Percentiles rank a stretch among this genome's conserved stretches.
These are phyloP conservation scores for Suhomyces vadensis DNA, from an alignment of 805 yeast genomes.

Conservation along the genomic window DNA sequence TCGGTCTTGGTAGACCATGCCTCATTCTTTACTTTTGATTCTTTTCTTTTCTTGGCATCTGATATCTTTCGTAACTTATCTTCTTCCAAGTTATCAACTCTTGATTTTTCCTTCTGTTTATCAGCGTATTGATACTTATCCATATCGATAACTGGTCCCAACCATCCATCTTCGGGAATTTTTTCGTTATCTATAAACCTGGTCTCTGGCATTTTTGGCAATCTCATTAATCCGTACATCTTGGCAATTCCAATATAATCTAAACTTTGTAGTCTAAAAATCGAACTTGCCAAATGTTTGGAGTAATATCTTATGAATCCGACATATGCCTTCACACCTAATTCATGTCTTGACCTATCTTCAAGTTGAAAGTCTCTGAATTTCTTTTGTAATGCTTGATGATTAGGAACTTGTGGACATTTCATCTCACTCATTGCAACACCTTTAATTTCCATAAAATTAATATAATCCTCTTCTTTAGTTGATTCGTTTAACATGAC, in stretches of 20 bases:
- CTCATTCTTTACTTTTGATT: conserved; percentile 52
- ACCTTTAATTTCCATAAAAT: conserved; percentile 70
- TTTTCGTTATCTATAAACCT: conserved; percentile 46
- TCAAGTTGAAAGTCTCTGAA: conserved; percentile 56
- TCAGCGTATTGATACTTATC: conserved; percentile 68
- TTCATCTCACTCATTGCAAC: conserved; percentile 50
- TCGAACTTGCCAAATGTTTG: conserved; percentile 85
- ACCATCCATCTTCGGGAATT: conserved; percentile 76
- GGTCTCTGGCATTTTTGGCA: conserved; percentile 95
- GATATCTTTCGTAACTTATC: conserved; percentile 38
- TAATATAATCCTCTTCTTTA: conserved; percentile 81
- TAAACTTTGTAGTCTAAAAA: conserved; percentile 70
- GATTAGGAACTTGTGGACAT: conserved; percentile 25
- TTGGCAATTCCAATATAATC: conserved; percentile 73
- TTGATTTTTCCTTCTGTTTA: conserved; percentile 57
- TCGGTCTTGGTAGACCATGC: conserved; percentile 81
- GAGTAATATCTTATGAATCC: conserved; percentile 81
- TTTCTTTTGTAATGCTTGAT: conserved; percentile 25
- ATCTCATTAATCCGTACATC: conserved; percentile 75
- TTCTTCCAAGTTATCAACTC: conserved; percentile 59
- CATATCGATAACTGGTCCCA: conserved; percentile 63
- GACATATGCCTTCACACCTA: conserved; percentile 76
- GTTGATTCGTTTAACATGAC: conserved; percentile 67
- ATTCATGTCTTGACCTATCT: conserved; percentile 82
- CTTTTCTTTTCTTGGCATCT: conserved; percentile 45